A percentile compares a stretch with the other conserved stretches of the same genome.
phyloP scores from a whole-genome alignment of 768 basidiomycete species.

The Phaffia australis region DNA sequence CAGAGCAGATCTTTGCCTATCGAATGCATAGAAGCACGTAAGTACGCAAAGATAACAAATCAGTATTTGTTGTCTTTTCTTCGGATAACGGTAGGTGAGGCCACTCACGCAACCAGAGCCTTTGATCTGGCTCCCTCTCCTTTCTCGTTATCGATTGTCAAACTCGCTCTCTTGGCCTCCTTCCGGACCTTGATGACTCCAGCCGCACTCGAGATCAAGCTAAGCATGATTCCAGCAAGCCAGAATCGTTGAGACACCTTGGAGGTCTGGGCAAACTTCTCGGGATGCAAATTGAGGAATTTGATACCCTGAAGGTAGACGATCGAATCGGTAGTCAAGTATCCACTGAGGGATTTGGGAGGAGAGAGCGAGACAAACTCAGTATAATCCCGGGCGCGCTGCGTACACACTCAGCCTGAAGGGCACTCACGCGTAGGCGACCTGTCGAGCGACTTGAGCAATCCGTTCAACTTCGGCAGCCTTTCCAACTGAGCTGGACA shows the following conservation, averaged over 20 bases:
- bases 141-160: constrained; percentile 1
- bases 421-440: constrained; percentile 55
- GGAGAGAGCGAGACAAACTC: too few relatives aligned
- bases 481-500: not conserved
- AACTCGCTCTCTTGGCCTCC: constrained; percentile 6
- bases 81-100: not conserved
- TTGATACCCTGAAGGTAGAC: constrained; percentile 58
- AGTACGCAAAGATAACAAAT: not conserved
- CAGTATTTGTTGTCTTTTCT: constrained; percentile 4
- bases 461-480: constrained; percentile 41
- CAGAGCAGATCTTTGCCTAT: constrained; percentile 49
- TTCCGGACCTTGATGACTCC: constrained; percentile 31
- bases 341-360: constrained; percentile 42
- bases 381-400: not conserved
- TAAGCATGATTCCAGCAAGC: constrained; percentile 75
- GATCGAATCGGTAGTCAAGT: constrained; percentile 68
- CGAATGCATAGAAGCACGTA: not conserved
- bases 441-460: constrained; percentile 66
- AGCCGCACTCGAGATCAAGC: constrained; percentile 45
- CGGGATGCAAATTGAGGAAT: constrained; percentile 33
- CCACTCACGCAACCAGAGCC: constrained; percentile 36
- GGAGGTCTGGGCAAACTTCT: constrained; percentile 50
- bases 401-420: not conserved
- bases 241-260: constrained; percentile 71
- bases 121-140: constrained; percentile 15